Base-by-base conservation (phyloP, 2,329 filamentous ascomycete species). In the Elsinoe batatas region DNA sequence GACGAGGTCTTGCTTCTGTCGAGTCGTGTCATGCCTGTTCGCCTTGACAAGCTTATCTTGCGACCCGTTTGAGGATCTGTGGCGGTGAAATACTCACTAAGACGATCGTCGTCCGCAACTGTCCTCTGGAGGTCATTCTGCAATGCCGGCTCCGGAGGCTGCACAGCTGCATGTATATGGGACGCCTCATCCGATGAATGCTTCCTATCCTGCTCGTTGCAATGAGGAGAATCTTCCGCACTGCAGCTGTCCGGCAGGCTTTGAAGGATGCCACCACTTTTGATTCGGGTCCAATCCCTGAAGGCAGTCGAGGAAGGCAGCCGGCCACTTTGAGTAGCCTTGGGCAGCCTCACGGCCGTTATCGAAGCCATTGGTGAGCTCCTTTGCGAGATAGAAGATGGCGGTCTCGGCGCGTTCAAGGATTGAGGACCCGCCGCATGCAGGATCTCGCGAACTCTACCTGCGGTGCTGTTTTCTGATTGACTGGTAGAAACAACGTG, bases 231-330 rank as follows among this genome's bases (percentile, higher is more conserved):
- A 30, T 5, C 7, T 5, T 7, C 8, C 26, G 26, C 26, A 30
- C 26, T 30, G 26, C 26, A 30, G 8, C 26, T 30, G 7, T 30
- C 26, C 3, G 49, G 61, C n/a, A 66, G 62, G 47, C 67, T 68
- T 38, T 70, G 71, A 12, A 58, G 59, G 3, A 65, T 44, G 36
- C 65, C 71, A 17, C 67, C 67, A 54, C 69, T 74, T 58, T 74
- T 75, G 61, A 75, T 74, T 10, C 70, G 68, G 37, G 72, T 74
- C 68, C 72, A 74, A 4, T 67, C 63, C 40, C 62, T 65, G 58
- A 73, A 65, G 6, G 43, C n/a, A 18, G 30, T 49, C 10, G 12
- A 38, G 13, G 40, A 18, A 35, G 44, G 44, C 5, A 5, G 3
- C 5, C 3, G 12, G n/a, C 7, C 6, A 11, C 12, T 4, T 3